phyloP scores from a whole-genome alignment of 495 filamentous ascomycete genomes.

The Podospora didyma region DNA sequence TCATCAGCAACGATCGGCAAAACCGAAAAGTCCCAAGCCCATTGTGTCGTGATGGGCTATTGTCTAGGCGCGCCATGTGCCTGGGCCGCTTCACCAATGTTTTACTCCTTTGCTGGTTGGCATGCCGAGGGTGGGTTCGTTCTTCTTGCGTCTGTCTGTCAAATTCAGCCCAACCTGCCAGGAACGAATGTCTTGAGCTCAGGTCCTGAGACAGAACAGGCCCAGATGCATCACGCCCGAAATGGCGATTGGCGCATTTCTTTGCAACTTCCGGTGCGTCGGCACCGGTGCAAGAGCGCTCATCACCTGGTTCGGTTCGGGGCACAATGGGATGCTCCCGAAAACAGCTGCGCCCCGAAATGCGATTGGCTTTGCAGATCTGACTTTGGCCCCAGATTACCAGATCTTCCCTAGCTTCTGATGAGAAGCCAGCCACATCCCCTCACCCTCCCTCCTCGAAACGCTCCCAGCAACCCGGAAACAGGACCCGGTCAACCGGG shows the following conservation, averaged over 20 bases:
- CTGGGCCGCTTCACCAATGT: no score
- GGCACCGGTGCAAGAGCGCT: background rate
- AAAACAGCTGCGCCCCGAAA: background rate
- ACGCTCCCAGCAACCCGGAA: background rate
- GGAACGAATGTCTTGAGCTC: no score
- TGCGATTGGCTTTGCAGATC: slow-evolving; percentile 16
- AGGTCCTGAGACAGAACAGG: no score
- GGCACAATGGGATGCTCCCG: background rate
- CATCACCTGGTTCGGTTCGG: background rate
- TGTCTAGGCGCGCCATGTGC: background rate
- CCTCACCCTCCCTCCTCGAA: background rate
- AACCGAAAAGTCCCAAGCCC: slow-evolving; percentile 6
- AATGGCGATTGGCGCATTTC: slow-evolving; percentile 3
- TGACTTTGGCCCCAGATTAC: background rate
- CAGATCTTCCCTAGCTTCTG: no score
- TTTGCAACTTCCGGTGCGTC: background rate
- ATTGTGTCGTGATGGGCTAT: slow-evolving; percentile 9
- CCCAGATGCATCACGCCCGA: no score
- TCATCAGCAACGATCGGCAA: slow-evolving; percentile 12
- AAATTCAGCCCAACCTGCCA: no score
- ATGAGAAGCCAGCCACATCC: no score
- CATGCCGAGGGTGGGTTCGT: no score
- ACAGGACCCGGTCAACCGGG: background rate
- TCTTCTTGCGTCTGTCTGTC: no score
- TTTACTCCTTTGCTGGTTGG: no score